phyloP scores from a whole-genome alignment of 2,329 filamentous ascomycete species.

The Hyphodiscus sp. region DNA sequence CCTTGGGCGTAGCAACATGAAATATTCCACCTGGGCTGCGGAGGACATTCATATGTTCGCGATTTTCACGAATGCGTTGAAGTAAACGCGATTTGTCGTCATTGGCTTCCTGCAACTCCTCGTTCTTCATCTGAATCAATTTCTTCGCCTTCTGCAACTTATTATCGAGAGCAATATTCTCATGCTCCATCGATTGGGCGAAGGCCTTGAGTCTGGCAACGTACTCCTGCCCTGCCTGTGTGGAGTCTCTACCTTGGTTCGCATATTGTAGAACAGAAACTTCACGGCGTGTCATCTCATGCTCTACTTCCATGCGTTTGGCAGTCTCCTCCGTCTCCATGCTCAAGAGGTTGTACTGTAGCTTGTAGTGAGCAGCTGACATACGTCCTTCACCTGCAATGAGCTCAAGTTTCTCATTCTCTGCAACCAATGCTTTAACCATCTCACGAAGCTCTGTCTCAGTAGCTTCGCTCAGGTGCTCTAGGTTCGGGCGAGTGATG shows the following conservation, averaged over 20 bases:
- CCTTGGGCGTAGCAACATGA: slow-evolving; percentile 53
- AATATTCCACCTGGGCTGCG: slow-evolving; percentile 68
- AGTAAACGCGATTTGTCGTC: slow-evolving; percentile 75
- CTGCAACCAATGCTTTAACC: slow-evolving; percentile 47
- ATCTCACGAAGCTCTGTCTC: slow-evolving; percentile 50
- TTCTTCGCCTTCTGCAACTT: slow-evolving; percentile 69
- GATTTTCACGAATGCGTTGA: slow-evolving; percentile 80
- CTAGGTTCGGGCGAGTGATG: slow-evolving; percentile 34
- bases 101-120: slow-evolving; percentile 60
- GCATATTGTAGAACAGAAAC: slow-evolving; percentile 77
- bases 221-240: slow-evolving; percentile 38
- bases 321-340: slow-evolving; percentile 81
- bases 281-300: slow-evolving; percentile 84
- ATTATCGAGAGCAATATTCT: slow-evolving; percentile 57
- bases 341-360: slow-evolving; percentile 78
- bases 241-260: slow-evolving; percentile 50
- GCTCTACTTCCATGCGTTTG: slow-evolving; percentile 82
- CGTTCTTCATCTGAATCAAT: slow-evolving; percentile 70
- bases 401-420: slow-evolving; percentile 46
- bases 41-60: slow-evolving; percentile 76
- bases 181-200: slow-evolving; percentile 59
- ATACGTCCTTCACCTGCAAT: slow-evolving; percentile 63
- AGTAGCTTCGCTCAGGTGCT: slow-evolving; percentile 47
- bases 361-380: slow-evolving; percentile 81
- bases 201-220: slow-evolving; percentile 58